A percentile compares a stretch with the other conserved stretches of the same genome.
Conservation (phyloP, 768 basidiomycete species). For the Xerocomellus intermedius region DNA sequence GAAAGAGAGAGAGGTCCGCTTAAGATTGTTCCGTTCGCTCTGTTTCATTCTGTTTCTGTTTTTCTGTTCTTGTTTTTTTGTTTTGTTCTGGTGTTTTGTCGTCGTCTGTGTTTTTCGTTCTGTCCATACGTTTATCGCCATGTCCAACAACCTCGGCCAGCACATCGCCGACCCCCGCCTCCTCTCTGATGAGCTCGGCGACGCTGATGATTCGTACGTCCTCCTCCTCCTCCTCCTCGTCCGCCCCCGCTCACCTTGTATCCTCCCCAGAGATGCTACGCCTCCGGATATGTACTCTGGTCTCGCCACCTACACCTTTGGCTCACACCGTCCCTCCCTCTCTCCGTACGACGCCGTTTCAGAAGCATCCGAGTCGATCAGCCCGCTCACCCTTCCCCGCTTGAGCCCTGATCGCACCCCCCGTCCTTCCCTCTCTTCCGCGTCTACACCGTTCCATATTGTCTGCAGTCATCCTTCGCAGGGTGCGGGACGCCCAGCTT, state of each 20-base stretch:
- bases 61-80: not conserved
- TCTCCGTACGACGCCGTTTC: constrained; percentile 9
- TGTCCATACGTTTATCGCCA: constrained; percentile 21
- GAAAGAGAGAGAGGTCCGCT: not conserved
- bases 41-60: not conserved
- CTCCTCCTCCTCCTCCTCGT: not conserved
- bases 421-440: constrained; percentile 40
- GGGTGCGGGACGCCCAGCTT: constrained; percentile 27
- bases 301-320: constrained; percentile 44
- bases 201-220: constrained; percentile 6
- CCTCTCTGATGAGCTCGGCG: constrained; percentile 28
- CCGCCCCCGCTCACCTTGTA: not conserved
- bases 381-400: constrained; percentile 35
- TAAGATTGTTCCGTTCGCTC: not conserved
- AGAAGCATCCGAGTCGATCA: constrained; percentile 31
- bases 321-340: constrained; percentile 28
- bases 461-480: constrained; percentile 37
- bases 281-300: constrained; percentile 35
- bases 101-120: not conserved
- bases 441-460: not conserved
- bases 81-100: not conserved
- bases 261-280: not conserved
- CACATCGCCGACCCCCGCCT: constrained; percentile 31
- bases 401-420: constrained; percentile 43
- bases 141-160: constrained; percentile 21